Percentiles rank a stretch among this genome's conserved stretches.
Conservation (phyloP, 108 stramenopile genomes). For the Stephanodiscus triporus region DNA sequence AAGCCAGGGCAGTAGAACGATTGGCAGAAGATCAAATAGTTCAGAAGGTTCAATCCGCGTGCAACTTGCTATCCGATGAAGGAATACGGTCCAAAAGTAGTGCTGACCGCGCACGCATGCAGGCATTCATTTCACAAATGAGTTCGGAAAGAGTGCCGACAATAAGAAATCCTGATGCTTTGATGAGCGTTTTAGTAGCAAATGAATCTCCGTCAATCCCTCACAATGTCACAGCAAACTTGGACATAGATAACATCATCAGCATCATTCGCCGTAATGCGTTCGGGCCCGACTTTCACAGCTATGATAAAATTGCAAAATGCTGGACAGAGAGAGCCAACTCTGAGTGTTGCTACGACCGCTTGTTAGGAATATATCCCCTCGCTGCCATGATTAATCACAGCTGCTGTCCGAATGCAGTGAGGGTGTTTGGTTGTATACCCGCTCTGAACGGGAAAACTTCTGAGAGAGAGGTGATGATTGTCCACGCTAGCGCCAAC, state of each 20-base stretch:
- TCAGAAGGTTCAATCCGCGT: conserved; percentile 50
- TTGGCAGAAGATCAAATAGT: conserved; percentile 57
- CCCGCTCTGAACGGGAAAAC: conserved; percentile 3
- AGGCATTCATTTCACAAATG: conserved; percentile 41
- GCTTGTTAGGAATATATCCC: conserved; percentile 76
- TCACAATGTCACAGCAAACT: conserved; percentile 1
- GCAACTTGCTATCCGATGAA: conserved; percentile 3
- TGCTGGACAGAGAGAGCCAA: conserved; percentile 27
- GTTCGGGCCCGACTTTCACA: conserved; percentile 83
- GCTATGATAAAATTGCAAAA: conserved; percentile 54
- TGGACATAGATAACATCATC: conserved; percentile 49
- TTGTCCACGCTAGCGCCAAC: conserved; percentile 58
- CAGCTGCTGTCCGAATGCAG: conserved; percentile 75
- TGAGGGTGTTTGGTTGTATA: conserved; percentile 59
- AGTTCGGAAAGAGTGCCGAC: conserved; percentile 39
- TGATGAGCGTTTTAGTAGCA: conserved; percentile 22
- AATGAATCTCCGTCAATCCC: conserved; percentile 5
- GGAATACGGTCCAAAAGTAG: conserved; percentile 6
- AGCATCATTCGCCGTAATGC: conserved; percentile 69
- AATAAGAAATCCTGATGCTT: conserved; percentile 2
- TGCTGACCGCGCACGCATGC: not conserved
- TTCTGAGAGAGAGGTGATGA: conserved; percentile 57
- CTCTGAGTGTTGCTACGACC: conserved; percentile 35
- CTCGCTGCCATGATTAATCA: conserved; percentile 88
- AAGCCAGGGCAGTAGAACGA: conserved; percentile 44